Conservation (phyloP, 495 filamentous ascomycete species). For the Clohesyomyces aquaticus region DNA sequence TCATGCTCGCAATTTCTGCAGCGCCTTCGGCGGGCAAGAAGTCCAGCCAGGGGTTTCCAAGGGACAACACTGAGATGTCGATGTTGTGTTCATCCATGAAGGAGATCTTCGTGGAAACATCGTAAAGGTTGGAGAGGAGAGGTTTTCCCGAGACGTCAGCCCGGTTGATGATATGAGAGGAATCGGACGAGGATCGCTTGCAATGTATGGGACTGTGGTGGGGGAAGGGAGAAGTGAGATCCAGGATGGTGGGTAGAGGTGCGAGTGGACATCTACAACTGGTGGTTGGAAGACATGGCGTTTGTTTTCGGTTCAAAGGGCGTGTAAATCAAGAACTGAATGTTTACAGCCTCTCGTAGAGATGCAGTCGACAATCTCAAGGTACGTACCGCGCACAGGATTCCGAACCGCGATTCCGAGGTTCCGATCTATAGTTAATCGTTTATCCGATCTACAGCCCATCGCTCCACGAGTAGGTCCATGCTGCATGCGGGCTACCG, state of each 20-base stretch:
- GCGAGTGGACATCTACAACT: constrained; percentile 16
- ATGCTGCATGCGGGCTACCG: too few species aligned
- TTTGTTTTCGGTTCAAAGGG: not conserved
- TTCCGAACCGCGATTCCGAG: too few species aligned
- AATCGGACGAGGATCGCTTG: not conserved
- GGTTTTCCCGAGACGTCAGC: constrained; percentile 3
- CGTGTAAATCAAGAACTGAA: constrained; percentile 3
- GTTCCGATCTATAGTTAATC: too few species aligned
- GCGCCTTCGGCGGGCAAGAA: constrained; percentile 5
- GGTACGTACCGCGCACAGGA: too few species aligned
- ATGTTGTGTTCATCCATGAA: constrained; percentile 18
- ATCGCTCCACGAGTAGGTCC: too few species aligned
- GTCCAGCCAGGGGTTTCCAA: constrained; percentile 21
- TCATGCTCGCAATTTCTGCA: not conserved
- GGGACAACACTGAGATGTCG: constrained; percentile 4
- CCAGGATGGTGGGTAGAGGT: constrained; percentile 21
- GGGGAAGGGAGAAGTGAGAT: constrained; percentile 12
- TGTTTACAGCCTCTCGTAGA: too few species aligned
- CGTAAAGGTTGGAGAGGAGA: not conserved
- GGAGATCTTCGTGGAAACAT: constrained; percentile 7
- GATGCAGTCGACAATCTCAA: too few species aligned
- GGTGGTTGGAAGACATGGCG: not conserved
- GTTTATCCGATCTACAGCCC: too few species aligned
- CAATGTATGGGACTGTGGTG: constrained; percentile 13
- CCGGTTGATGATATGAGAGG: constrained; percentile 13